Evolutionary conservation across 495 filamentous ascomycete species (phyloP), one percentile per base, ranked within the genome.

Genomic region (Polyplosphaeria fusca): DNA sequence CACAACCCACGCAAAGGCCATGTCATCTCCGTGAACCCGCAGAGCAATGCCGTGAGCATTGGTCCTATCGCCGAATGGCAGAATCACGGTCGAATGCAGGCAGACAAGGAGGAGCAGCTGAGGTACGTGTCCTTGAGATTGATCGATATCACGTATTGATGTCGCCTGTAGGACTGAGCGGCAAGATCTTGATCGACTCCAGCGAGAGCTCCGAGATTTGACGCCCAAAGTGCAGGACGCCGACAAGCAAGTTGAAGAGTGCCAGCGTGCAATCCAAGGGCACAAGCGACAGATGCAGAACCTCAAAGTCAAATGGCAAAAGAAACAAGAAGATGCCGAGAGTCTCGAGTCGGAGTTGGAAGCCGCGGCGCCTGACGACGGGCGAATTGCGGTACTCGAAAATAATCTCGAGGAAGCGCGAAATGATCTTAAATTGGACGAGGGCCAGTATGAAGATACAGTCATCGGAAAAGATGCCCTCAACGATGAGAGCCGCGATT

Each of bases 11-110:
- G 83, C 14, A 76, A 78, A 64, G 92, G 89, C 19, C 48, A 57
- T 38, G 1, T 32, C 14, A 56, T 62, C 4, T 67, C 86, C 14
- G 49, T 55, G 25, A 58, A 50, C 28, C n/a, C 32, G 30, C n/a
- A 26, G 18, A 49, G 20, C 23, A 42, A 28, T 12, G 23, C 51
- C 14, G 39, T 37, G 7, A 57, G 22, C 22, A 77, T 70, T n/a
- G 73, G 71, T 41, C 79, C 82, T 14, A 78, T 88, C 22, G 28
- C 68, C n/a, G 66, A 70, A 28, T 83, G 71, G 52, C 68, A 47
- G 2, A 72, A 78, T 2, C 69, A 62, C n/a, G 74, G 84, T 22
- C 82, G 89, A 7, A 94, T 97, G 84, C 86, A 86, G 69, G 86
- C 88, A 0, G 88, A 95, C 64, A 72, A 82, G 5, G 85, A 81